Percentiles rank a stretch among this genome's conserved stretches.
These are phyloP conservation scores for Teratosphaeria zuluensis DNA, from an alignment of 2,329 filamentous ascomycete species.

Conservation along the genomic window DNA sequence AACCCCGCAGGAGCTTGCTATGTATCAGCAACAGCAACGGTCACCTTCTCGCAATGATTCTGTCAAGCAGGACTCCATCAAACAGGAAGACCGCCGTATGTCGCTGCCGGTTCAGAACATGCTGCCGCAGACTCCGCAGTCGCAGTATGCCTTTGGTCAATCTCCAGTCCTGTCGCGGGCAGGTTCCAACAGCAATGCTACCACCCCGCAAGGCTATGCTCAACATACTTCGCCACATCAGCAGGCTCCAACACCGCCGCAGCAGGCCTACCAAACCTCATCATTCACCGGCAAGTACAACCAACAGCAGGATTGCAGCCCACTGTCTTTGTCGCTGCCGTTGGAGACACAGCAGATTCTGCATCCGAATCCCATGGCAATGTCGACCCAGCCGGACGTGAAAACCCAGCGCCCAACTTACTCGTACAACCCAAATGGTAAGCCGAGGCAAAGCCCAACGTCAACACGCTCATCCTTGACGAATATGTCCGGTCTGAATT, in stretches of 20 bases:
- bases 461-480: slow-evolving; percentile 15
- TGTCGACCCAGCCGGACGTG: slow-evolving; percentile 27
- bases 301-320: slow-evolving; percentile 17
- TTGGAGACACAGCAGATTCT: slow-evolving; percentile 46
- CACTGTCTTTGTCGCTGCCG: slow-evolving; percentile 42
- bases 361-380: slow-evolving; percentile 1
- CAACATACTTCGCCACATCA: slow-evolving; percentile 8
- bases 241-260: slow-evolving; percentile 18
- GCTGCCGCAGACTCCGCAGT: slow-evolving; percentile 8
- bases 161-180: slow-evolving; percentile 17
- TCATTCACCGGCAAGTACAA: slow-evolving; percentile 5
- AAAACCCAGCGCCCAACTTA: slow-evolving; percentile 30
- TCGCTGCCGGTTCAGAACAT: slow-evolving; percentile 29
- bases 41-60: slow-evolving; percentile 9
- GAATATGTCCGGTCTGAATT: slow-evolving; percentile 28
- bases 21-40: slow-evolving; percentile 23
- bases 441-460: slow-evolving; percentile 22
- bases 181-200: slow-evolving; percentile 10
- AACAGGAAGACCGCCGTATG: slow-evolving; percentile 27
- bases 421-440: slow-evolving; percentile 36
- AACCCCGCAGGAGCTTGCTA: slow-evolving; percentile 26
- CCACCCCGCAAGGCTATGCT: slow-evolving; percentile 9
- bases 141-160: slow-evolving; percentile 12
- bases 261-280: slow-evolving; percentile 7
- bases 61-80: slow-evolving; percentile 8